Base-by-base conservation (phyloP, 345 rosid genomes). In the Eucalyptus caleyi region DNA sequence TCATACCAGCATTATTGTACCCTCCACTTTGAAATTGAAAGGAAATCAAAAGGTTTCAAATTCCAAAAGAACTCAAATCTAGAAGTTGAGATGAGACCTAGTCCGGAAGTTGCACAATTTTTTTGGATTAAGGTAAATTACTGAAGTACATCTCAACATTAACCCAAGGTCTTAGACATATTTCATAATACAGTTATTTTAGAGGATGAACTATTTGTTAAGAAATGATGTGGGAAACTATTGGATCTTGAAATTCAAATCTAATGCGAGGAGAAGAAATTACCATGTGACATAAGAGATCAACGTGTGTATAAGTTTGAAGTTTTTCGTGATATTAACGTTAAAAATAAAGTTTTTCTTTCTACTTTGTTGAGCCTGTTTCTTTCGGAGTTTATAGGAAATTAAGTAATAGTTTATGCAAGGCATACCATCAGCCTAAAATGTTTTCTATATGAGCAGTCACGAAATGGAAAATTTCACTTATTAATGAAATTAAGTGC, bases 251-350 rank as follows among this genome's bases (percentile, higher is more conserved):
- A 13, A 34, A 62, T 62, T 62, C 5, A n/a, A 12, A 18, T 30
- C 34, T 27, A 30, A 30, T 13, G 16, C 0, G 18, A 62, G 34
- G 7, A 27, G 16, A 62, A 62, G 6, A 62, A 62, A 62, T 62
- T 62, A 6, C 16, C 4, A 4, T 1, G 14, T 62, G 5, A 30
- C 16, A 30, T 13, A 6, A 4, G 16, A 62, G 69, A 62, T 30
- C 13, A 0, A 30, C 2, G 1, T 13, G 8, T 50, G 8, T 3
- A 50, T 50, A 2, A 50, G 8, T 50, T 50, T 16, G 3, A 3
- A 3, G 1, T 16, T 50, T 59, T 59, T 62, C 3, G 16, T 62
- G 1, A 1, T 51, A 51, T 51, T 51, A 3, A 51, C 3, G 2
- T 51, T 62, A 62, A 62, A 24, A 12, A 27, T 6, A 24, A 12